phyloP scores from a whole-genome alignment of 768 basidiomycete genomes.

The Kwoniella shandongensis region DNA sequence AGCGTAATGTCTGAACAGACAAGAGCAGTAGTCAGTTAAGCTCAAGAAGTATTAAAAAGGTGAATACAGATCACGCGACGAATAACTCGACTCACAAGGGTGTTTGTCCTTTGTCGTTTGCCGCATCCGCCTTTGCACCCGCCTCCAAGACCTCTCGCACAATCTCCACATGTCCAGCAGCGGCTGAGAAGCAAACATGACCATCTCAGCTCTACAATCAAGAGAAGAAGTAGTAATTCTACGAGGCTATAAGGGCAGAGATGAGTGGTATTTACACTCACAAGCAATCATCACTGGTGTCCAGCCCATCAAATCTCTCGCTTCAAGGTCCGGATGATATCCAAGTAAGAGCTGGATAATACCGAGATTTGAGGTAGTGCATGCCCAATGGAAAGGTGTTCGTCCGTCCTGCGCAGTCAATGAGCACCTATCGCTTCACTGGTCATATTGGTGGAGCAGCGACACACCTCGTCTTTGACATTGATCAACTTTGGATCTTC shows the following conservation, averaged over 20 bases:
- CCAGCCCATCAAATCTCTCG: constrained; percentile 49
- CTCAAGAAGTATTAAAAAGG: too few species aligned
- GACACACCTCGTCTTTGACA: constrained; percentile 50
- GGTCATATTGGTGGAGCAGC: too few species aligned
- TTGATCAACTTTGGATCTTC: constrained; percentile 47
- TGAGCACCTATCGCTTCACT: too few species aligned
- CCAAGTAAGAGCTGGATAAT: constrained; percentile 46
- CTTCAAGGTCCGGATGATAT: constrained; percentile 47
- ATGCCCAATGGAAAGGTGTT: constrained; percentile 54
- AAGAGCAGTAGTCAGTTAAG: neutral
- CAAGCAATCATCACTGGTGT: constrained; percentile 54
- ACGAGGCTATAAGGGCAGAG: neutral
- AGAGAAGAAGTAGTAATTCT: neutral
- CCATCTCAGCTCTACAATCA: neutral
- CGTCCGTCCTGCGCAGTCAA: constrained; percentile 53
- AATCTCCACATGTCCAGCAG: constrained; percentile 45
- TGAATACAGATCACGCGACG: constrained; percentile 1
- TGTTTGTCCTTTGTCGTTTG: constrained; percentile 53
- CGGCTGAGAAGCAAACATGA: constrained; percentile 28
- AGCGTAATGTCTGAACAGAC: constrained; percentile 50
- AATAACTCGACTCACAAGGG: constrained; percentile 41
- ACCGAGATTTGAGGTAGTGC: constrained; percentile 39
- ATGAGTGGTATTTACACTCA: constrained; percentile 27
- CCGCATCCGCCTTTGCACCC: constrained; percentile 48
- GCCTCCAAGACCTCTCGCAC: constrained; percentile 49